Conservation (phyloP, 305 asterid species). For the Solanum hybrid region DNA sequence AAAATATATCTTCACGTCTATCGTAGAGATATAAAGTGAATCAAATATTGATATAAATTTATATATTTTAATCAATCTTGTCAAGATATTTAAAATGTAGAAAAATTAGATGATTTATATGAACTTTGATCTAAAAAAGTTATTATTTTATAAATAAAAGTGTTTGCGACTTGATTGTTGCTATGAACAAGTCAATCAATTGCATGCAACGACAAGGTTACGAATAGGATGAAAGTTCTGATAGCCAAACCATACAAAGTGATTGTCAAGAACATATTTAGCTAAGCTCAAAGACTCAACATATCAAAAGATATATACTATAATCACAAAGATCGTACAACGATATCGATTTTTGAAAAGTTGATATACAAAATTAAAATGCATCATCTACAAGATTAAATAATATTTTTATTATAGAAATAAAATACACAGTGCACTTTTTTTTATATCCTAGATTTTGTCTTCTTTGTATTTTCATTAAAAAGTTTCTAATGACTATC, state of each 20-base stretch:
- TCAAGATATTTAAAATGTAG: no score
- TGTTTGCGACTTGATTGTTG: neutral
- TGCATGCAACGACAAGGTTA: neutral
- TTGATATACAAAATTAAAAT: neutral
- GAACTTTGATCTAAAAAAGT: no score
- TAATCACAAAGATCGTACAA: neutral
- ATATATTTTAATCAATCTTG: no score
- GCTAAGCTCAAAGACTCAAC: neutral
- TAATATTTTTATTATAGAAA: neutral
- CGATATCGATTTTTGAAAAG: no score
- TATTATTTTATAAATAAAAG: no score
- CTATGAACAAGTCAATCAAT: neutral
- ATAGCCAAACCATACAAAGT: accelerated
- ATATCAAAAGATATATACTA: neutral
- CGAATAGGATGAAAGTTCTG: neutral
- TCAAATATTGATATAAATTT: no score
- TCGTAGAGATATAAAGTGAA: neutral
- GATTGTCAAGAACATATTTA: neutral
- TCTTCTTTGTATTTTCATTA: neutral
- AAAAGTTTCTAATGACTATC: neutral
- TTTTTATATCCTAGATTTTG: neutral
- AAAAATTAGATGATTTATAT: no score
- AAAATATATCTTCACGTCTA: no score
- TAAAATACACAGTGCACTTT: neutral
- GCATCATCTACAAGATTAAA: neutral